Base-by-base conservation (phyloP, 495 filamentous ascomycete species). In the Schizothecium vesticola region DNA sequence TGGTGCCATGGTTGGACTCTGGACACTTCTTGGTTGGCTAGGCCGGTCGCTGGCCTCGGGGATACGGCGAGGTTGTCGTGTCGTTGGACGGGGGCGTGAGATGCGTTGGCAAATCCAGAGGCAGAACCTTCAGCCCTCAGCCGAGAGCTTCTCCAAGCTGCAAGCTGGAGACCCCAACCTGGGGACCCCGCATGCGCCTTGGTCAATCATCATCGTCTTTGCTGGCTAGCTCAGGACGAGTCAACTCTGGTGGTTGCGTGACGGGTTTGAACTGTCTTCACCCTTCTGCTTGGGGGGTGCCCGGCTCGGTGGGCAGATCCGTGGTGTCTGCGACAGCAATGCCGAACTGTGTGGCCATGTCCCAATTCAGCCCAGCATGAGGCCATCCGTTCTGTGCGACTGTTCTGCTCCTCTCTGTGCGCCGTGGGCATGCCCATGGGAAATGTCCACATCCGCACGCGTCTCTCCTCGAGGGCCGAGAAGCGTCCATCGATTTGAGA, bases 191-290 rank as follows among this genome's bases (percentile, higher is more conserved):
- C 43, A 51, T 51, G 43, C 4, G 11, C 43, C 23, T 59, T 23
- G 67, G 33, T 57, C 61, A 62, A 26, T 57, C 61, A 62, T 12
- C 61, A 58, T 71, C 55, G 26, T 61, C 58, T 65, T 64, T 33
- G 60, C 51, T 59, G 60, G 56, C 33, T 31, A 29, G 59, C 36
- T 55, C 56, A 58, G 36, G 63, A 65, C 28, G 25, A 57, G 43
- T 51, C 43, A n/a, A 51, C 43, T 8, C 6, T 51, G 67, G 63
- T 69, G 66, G 61, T 36, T 21, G 55, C 26, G 56, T 56, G 71
- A 69, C 71, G 73, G 29, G 70, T n/a, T 75, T 71, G 69, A 71
- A 75, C 56, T 63, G 33, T 33, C 16, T 23, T 66, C n/a, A n/a
- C n/a, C 16, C 36, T 19, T 43, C 3, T 19, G 4, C 13, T 16